Base-by-base conservation (phyloP, 768 basidiomycete species). In the Candolleomyces aberdarensis region DNA sequence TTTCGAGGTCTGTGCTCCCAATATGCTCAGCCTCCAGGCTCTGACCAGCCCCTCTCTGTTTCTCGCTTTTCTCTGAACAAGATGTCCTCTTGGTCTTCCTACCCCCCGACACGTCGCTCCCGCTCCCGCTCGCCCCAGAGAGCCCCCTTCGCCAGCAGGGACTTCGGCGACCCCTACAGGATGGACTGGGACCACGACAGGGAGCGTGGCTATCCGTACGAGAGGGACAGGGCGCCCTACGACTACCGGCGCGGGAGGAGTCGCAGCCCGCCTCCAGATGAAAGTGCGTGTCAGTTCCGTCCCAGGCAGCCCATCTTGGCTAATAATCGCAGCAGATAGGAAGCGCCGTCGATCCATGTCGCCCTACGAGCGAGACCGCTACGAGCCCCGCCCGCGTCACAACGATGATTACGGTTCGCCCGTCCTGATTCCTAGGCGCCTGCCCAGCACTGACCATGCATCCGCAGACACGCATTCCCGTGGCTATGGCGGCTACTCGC, bases 1-100 rank as follows among this genome's bases (percentile, higher is more conserved):
- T 79, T 79, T 86, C 88, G 89, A 93, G 91, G 91, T 93, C 91
- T 90, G 91, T 93, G 83, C 87, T 87, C 86, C 86, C 84, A 36
- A 86, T 85, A 91, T 92, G 90, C 89, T 86, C 88, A 87, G 84
- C 87, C 85, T 78, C 81, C 82, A 83, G 85, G 80, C 85, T 85
- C 85, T 88, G 79, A 87, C 85, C 78, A 81, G 80, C 82, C 80
- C 73, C 83, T 79, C 78, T 82, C 6, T 36, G 11, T 36, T 36
- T 36, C 36, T 74, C 75, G 73, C 72, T 75, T 76, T 75, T 75
- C 75, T 75, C 78, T 75, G 78, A 76, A 22, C 36, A 60, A 83
- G 78, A 91, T 91, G 90, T 85, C 89, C 59, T 70, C 71, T 78
- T 92, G 89, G 89, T 81, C 85, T 79, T 77, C 82, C 74, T 81